Evolutionary conservation across 106 monocot species (phyloP).

Genomic region (Acanthochlamys bracteata): DNA sequence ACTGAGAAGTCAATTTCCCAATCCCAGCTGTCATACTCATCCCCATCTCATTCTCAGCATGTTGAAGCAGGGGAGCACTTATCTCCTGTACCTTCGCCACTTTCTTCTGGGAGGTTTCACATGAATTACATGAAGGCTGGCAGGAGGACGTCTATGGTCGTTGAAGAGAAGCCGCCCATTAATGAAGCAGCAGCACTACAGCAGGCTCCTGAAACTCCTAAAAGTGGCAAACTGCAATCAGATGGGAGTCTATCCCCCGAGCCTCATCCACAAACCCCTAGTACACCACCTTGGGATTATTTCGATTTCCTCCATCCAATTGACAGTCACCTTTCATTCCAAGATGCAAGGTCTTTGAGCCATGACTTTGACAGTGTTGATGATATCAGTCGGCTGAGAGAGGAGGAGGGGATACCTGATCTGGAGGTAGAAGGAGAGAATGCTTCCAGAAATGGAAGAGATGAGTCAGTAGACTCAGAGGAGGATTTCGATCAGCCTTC

Average conservation of each 20-base stretch:
- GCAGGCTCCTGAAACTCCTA: slow-evolving; percentile 13
- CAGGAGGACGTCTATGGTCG: slow-evolving; percentile 25
- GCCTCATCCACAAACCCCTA: slow-evolving; percentile 21
- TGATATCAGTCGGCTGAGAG: slow-evolving; percentile 37
- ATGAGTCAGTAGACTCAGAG: slow-evolving; percentile 38
- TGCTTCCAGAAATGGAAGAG: slow-evolving; percentile 23
- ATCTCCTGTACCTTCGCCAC: slow-evolving; percentile 52
- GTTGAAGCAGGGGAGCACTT: slow-evolving; percentile 33
- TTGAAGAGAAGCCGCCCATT: slow-evolving; percentile 54
- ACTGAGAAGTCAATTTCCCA: slow-evolving; percentile 48
- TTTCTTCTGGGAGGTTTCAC: slow-evolving; percentile 39
- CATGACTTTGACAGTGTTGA: slow-evolving; percentile 34
- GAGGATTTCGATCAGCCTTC: slow-evolving; percentile 81
- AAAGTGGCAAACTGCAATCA: slow-evolving; percentile 10
- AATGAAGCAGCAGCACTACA: slow-evolving; percentile 30
- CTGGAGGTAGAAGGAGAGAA: slow-evolving; percentile 64
- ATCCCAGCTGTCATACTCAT: slow-evolving; percentile 33
- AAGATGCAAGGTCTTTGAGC: slow-evolving; percentile 29
- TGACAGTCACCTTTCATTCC: slow-evolving; percentile 56
- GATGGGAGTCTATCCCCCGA: slow-evolving; percentile 36
- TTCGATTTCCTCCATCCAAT: slow-evolving; percentile 64
- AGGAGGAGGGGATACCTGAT: slow-evolving; percentile 83
- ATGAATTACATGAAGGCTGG: slow-evolving; percentile 71
- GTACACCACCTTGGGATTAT: slow-evolving; percentile 77
- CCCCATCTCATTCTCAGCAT: slow-evolving; percentile 48